Conservation (phyloP, 495 filamentous ascomycete genomes). For the Sordaria brevicollis region DNA sequence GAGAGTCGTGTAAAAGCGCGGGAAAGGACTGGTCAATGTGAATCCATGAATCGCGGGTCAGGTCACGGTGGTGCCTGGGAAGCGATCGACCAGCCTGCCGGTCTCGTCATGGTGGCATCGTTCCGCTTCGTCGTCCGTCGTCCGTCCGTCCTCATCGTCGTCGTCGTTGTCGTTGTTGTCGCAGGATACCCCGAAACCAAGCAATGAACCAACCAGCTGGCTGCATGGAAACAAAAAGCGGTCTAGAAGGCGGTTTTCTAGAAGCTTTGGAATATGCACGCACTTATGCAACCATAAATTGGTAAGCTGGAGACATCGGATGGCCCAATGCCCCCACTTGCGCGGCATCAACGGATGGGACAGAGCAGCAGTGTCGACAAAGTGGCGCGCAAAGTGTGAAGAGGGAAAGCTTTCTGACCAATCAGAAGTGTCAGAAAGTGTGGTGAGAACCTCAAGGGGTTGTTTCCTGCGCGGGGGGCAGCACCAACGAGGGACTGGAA, state of each 20-base stretch:
- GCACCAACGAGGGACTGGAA: too few relatives aligned
- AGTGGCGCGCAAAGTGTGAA: background rate
- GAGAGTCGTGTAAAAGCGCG: background rate
- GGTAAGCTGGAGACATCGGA: background rate
- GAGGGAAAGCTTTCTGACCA: background rate
- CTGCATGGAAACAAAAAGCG: background rate
- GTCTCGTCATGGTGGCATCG: background rate
- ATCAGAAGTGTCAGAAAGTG: background rate
- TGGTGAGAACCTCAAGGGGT: background rate
- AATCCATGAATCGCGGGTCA: background rate
- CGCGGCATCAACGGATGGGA: background rate
- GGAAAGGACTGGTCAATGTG: background rate
- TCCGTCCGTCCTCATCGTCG: too few relatives aligned
- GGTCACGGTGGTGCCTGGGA: background rate
- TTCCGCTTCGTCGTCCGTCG: too few relatives aligned
- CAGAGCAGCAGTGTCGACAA: background rate
- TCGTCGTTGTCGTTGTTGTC: background rate
- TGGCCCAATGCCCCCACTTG: background rate
- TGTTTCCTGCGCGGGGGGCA: background rate
- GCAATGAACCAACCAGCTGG: background rate
- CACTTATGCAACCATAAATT: background rate
- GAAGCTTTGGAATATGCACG: background rate
- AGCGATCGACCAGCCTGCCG: background rate
- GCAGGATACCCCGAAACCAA: background rate
- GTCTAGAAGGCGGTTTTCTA: background rate